phyloP scores from a whole-genome alignment of 345 rosid genomes.

The Balakata baccata region DNA sequence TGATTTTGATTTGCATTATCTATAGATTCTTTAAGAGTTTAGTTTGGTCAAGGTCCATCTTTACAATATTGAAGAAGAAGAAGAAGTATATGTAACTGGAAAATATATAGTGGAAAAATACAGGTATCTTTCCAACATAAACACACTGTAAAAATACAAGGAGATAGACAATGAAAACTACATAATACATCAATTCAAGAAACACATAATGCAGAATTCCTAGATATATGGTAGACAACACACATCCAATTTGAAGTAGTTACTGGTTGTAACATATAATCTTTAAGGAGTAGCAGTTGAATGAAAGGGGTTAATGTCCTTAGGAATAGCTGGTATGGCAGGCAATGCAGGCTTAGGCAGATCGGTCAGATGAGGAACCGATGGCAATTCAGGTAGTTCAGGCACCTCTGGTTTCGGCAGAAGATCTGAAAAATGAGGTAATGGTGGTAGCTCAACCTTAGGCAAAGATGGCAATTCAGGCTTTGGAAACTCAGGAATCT shows the following conservation, averaged over 20 bases:
- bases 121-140: not conserved
- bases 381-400: slow-evolving; percentile 10
- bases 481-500: slow-evolving; percentile 10
- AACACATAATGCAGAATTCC: no score
- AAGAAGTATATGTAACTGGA: no score
- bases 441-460: not conserved
- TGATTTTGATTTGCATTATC: no score
- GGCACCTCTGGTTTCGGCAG: slow-evolving; percentile 8
- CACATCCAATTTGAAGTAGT: no score
- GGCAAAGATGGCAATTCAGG: slow-evolving; percentile 8
- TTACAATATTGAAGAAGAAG: no score
- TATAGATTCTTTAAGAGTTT: no score
- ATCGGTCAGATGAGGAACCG: not conserved
- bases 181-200: not conserved
- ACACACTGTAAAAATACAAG: not conserved
- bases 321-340: slow-evolving; percentile 17
- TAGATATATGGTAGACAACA: no score
- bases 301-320: slow-evolving; percentile 7
- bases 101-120: not conserved
- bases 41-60: no score
- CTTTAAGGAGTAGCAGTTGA: slow-evolving; percentile 14
- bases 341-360: slow-evolving; percentile 5
- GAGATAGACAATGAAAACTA: not conserved
- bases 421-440: not conserved
- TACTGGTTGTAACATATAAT: no score